phyloP scores from a whole-genome alignment of 2,329 filamentous ascomycete species.

The Trichoderma lentiforme region DNA sequence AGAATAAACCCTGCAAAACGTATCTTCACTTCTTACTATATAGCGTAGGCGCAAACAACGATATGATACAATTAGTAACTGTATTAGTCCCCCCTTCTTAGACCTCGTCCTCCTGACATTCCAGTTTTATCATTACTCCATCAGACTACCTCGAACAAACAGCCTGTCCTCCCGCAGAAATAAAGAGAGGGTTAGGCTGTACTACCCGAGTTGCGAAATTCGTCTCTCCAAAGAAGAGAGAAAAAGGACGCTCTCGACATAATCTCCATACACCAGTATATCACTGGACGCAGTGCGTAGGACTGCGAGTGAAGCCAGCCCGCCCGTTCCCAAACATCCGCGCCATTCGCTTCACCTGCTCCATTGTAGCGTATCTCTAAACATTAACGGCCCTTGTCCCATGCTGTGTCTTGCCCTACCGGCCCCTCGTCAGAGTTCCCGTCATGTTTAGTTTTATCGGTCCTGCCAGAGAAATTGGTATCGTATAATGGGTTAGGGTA shows the following conservation, averaged over 20 bases:
- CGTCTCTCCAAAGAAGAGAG: background rate
- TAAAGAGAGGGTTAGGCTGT: background rate
- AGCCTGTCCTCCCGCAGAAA: background rate
- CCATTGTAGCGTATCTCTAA: constrained; percentile 21
- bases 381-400: constrained; percentile 12
- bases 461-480: constrained; percentile 19
- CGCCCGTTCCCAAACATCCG: constrained; percentile 27
- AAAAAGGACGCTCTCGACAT: constrained; percentile 21
- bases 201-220: background rate
- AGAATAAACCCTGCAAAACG: background rate
- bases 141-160: constrained; percentile 24
- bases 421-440: constrained; percentile 10
- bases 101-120: background rate
- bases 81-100: background rate
- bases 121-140: constrained; percentile 32
- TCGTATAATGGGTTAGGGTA: constrained; percentile 20
- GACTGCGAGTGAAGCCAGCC: constrained; percentile 30
- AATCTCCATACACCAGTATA: constrained; percentile 30
- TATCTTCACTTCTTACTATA: background rate
- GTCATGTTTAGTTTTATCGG: constrained; percentile 10
- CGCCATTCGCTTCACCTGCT: constrained; percentile 28
- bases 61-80: background rate
- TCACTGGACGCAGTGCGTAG: constrained; percentile 31
- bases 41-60: background rate
- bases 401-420: constrained; percentile 5